phyloP scores from a whole-genome alignment of 495 filamentous ascomycete species.

The Penicillium manginii region DNA sequence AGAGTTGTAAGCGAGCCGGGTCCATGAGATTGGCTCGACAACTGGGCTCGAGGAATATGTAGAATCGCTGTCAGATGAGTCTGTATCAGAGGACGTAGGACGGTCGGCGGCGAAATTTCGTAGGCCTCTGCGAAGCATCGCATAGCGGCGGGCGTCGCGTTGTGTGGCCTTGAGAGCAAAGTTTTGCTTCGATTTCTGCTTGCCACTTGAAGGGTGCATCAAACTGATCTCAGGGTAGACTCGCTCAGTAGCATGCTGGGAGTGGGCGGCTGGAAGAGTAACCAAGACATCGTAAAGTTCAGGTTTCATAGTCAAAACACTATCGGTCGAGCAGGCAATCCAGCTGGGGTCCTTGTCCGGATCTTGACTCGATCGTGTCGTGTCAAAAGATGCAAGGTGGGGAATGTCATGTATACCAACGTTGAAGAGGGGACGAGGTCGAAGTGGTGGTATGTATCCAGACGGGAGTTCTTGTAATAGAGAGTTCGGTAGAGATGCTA shows the following conservation, averaged over 20 bases:
- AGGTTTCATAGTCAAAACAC: constrained; percentile 81
- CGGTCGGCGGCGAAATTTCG: constrained; percentile 50
- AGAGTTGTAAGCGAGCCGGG: constrained; percentile 82
- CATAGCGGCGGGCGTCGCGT: constrained; percentile 81
- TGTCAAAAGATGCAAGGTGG: constrained; percentile 57
- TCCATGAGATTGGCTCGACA: constrained; percentile 83
- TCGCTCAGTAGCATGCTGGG: constrained; percentile 58
- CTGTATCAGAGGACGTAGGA: constrained; percentile 20
- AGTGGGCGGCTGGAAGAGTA: constrained; percentile 70
- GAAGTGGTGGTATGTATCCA: constrained; percentile 51
- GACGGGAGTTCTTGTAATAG: constrained; percentile 61
- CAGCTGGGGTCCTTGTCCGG: constrained; percentile 68
- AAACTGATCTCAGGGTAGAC: constrained; percentile 72
- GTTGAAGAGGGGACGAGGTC: constrained; percentile 84
- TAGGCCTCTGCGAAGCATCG: constrained; percentile 69
- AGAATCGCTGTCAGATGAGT: constrained; percentile 48
- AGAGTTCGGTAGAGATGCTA: constrained; percentile 75
- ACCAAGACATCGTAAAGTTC: constrained; percentile 87
- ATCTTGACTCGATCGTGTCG: constrained; percentile 20
- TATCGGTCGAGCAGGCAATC: constrained; percentile 95
- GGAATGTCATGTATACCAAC: constrained; percentile 93
- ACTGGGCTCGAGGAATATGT: constrained; percentile 56
- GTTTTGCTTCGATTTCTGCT: constrained; percentile 32
- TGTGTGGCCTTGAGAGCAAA: constrained; percentile 79
- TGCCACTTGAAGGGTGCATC: constrained; percentile 28